Percentiles rank a stretch among this genome's conserved stretches.
Conservation (phyloP, 1,284 basidiomycete species). For the Puccinia polysora region DNA sequence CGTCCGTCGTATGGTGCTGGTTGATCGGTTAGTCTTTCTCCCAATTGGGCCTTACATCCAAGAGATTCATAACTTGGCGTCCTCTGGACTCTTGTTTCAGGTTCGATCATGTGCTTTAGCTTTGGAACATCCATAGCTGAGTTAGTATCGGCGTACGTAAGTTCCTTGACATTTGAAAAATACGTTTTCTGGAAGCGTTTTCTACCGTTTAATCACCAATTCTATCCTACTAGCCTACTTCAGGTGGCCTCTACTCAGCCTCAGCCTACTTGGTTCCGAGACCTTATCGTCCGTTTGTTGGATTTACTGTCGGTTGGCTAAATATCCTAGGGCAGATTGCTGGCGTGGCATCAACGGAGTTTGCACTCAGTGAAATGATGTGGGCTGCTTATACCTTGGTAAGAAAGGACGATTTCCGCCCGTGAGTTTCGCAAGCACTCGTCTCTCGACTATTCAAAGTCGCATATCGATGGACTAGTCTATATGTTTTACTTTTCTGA, state of each 20-base stretch:
- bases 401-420: slow-evolving; percentile 50
- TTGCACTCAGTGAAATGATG: slow-evolving; percentile 82
- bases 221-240: slow-evolving; percentile 67
- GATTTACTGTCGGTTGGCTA: slow-evolving; percentile 57
- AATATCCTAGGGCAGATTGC: slow-evolving; percentile 82
- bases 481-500: slow-evolving; percentile 32
- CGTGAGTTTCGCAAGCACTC: slow-evolving; percentile 55
- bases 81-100: slow-evolving; percentile 50
- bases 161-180: not conserved
- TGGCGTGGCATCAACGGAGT: slow-evolving; percentile 79
- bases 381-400: slow-evolving; percentile 61
- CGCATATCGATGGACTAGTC: not conserved
- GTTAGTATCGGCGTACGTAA: slow-evolving; percentile 47
- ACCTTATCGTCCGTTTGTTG: slow-evolving; percentile 62
- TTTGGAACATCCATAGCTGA: slow-evolving; percentile 71
- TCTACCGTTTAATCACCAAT: not conserved
- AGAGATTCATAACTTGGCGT: too few species aligned
- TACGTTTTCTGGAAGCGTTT: not conserved
- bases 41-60: too few species aligned
- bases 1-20: slow-evolving; percentile 81
- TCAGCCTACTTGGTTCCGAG: slow-evolving; percentile 69
- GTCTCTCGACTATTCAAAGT: slow-evolving; percentile 8
- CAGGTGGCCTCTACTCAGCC: slow-evolving; percentile 72
- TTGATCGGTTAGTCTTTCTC: slow-evolving; percentile 45
- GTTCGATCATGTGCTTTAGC: slow-evolving; percentile 70